Base-by-base conservation (phyloP, 2,329 filamentous ascomycete genomes). In the Alternaria sp. region DNA sequence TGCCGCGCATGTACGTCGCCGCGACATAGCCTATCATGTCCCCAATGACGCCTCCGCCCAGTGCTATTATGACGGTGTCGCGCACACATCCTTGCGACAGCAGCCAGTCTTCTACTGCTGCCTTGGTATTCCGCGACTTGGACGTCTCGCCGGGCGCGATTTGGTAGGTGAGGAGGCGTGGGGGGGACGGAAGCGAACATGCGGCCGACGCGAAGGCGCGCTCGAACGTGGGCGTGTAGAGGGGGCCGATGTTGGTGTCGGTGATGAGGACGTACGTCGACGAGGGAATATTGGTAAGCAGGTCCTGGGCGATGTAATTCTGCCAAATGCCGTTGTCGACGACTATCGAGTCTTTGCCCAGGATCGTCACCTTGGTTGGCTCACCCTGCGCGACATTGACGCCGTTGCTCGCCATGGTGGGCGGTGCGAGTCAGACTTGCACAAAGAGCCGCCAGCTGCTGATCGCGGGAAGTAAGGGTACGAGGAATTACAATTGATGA, bases 21-120 rank as follows among this genome's bases (percentile, higher is more conserved):
- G 96, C 96, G 55, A 98, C 93, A 79, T 97, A 99, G 56, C 96
- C 96, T 67, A 97, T 94, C 91, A 99, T 91, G 81, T 99, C 96
- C 30, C 96, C 96, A 81, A 99, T 97, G 65, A 99, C 96, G 61
- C 96, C 96, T 68, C 96, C 96, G 30, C 96, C 96, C 10, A 99
- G 87, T 23, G 96, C 96, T 78, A 99, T 92, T 62, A 99, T 90
- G 68, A 99, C 92, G 0, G 93, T 97, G 81, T 99, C 96, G 71
- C 96, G 87, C 25, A 94, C 97, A 83, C 96, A 99, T 90, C 91
- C 90, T 74, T 97, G 89, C 70, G 89, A 88, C 62, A 98, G 86
- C 88, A 99, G 91, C 96, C 96, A 99, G 81, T 99, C 96, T 80
- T 99, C 96, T 57, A 99, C 94, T 73, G 95, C 91, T 49, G 91